Evolutionary conservation across 2,329 filamentous ascomycete genomes (phyloP), one percentile per base, ranked within the genome.

Genomic region (Botrytis porri): DNA sequence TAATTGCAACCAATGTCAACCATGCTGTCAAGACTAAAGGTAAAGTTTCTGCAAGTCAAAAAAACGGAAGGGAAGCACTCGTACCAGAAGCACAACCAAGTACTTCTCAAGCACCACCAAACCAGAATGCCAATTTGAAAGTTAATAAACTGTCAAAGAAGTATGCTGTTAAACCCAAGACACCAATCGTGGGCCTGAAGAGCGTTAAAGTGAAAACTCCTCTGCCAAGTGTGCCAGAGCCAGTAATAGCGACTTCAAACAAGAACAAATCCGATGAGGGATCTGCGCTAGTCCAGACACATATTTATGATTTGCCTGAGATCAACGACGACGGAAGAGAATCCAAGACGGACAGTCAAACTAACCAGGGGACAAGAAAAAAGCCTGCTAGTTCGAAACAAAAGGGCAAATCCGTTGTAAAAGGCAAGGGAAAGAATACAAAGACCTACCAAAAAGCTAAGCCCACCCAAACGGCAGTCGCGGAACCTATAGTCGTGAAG

Each of bases 301-400:
- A 48, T 14, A 51, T 72, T 29, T 72, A 69, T 39, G 70, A 72
- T 69, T 51, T 72, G 4, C 64, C 63, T 32, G 39, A 14, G 25
- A 59, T 69, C 32, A 59, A 69, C 18, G 63, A 69, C 8, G 64
- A 39, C 3, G 8, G 22, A 39, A 9, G 18, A 37, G 18, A n/a
- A 25, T 14, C 20, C 14, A 67, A 48, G 37, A 48, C 45, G 9
- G 54, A 32, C 22, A 35, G 32, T 6, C 61, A 69, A 29, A 25
- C 7, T 25, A 51, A 22, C 10, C 67, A 72, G 41, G 64, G 43
- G 14, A 20, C 32, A 25, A 69, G 60, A 45, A 37, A 37, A 10
- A 69, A 37, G 29, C 16, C n/a, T 14, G 43, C 43, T 22, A 54
- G 32, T 3, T 51, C 51, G 43, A 32, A 72, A 48, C 35, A 41